These are phyloP conservation scores for Fusarium avenaceum DNA, from an alignment of 2,329 filamentous ascomycete species.

Conservation along the genomic window DNA sequence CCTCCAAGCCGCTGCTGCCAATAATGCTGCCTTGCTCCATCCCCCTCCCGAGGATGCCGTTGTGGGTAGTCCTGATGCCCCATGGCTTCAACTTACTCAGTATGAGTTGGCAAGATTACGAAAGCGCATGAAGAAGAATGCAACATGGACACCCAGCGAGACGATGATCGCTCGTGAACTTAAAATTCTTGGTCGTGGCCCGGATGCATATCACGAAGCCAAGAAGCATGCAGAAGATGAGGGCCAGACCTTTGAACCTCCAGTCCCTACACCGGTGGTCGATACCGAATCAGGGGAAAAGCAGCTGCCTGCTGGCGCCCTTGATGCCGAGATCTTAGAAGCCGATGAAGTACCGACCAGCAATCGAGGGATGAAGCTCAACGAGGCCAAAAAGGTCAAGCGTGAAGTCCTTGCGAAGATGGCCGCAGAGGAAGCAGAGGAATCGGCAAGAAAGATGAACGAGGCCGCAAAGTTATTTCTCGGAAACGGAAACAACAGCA, in stretches of 20 bases:
- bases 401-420: conserved; percentile 73
- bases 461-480: conserved; percentile 63
- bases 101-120: conserved; percentile 77
- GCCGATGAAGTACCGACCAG: conserved; percentile 74
- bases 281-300: conserved; percentile 65
- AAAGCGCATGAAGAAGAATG: conserved; percentile 93
- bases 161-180: conserved; percentile 88
- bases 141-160: conserved; percentile 85
- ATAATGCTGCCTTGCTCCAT: conserved; percentile 61
- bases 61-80: conserved; percentile 70
- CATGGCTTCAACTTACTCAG: conserved; percentile 75
- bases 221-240: conserved; percentile 75
- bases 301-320: conserved; percentile 70
- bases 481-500: conserved; percentile 48
- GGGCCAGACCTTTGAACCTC: conserved; percentile 70
- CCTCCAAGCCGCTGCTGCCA: conserved; percentile 57
- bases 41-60: conserved; percentile 72
- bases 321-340: conserved; percentile 68
- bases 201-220: conserved; percentile 72
- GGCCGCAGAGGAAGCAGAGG: conserved; percentile 73
- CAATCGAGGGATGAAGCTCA: conserved; percentile 82
- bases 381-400: conserved; percentile 82
- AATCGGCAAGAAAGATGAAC: conserved; percentile 67
- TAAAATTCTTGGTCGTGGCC: conserved; percentile 75
- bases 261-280: conserved; percentile 54